Percentiles rank a stretch among this genome's conserved stretches.
Evolutionary conservation across 352 stramenopile species (phyloP).

Genomic region (Phytophthora colocasiae): DNA sequence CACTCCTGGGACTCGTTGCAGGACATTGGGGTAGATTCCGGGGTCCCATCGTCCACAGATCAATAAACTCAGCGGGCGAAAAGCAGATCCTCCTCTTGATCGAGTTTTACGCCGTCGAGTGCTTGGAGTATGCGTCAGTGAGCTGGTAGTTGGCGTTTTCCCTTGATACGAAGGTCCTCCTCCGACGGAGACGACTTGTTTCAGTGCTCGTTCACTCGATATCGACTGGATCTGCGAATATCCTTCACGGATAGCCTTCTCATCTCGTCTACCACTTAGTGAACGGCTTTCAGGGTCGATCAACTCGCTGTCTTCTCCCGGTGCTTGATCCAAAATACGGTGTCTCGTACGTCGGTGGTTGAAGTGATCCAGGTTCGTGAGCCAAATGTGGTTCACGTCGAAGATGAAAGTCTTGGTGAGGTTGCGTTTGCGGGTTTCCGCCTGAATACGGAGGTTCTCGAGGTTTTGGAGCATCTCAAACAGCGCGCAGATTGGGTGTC

Average conservation of each 20-base stretch:
- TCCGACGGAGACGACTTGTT: conserved; percentile 54
- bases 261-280: conserved; percentile 60
- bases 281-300: conserved; percentile 20
- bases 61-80: conserved; percentile 61
- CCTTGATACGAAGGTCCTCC: conserved; percentile 15
- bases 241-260: conserved; percentile 64
- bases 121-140: conserved; percentile 7
- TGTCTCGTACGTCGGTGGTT: conserved; percentile 47
- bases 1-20: conserved; percentile 53
- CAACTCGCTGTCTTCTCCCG: conserved; percentile 29
- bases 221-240: conserved; percentile 86
- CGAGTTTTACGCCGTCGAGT: conserved; percentile 23
- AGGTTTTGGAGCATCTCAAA: conserved; percentile 69
- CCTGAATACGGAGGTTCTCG: conserved; percentile 73
- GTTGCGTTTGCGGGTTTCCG: conserved; percentile 74
- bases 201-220: conserved; percentile 62
- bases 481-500: conserved; percentile 71
- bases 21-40: conserved; percentile 22
- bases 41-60: conserved; percentile 60
- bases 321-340: conserved; percentile 1
- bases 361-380: conserved; percentile 92
- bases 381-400: conserved; percentile 92
- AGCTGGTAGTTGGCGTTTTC: conserved; percentile 7
- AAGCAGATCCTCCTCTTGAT: conserved; percentile 22
- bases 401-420: conserved; percentile 85